phyloP scores from a whole-genome alignment of 371 early-diverging fungal species.

The Parasitella parasitica region DNA sequence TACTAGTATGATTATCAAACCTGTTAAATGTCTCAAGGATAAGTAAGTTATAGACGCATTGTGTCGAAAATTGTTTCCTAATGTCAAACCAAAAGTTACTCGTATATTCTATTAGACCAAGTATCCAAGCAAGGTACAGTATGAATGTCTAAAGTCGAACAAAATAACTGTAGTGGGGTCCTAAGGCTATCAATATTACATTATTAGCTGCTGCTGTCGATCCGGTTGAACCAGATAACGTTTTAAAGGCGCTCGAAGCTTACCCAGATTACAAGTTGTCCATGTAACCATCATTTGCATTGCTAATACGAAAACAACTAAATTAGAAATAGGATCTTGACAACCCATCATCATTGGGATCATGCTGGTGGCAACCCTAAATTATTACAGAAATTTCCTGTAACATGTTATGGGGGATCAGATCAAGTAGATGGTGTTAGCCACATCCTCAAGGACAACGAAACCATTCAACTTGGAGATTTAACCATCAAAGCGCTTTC shows the following conservation, averaged over 20 bases:
- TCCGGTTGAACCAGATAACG: constrained; percentile 58
- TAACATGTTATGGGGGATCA: constrained; percentile 51
- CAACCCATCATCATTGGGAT: constrained; percentile 82
- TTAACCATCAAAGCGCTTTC: constrained; percentile 49
- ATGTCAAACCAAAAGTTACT: constrained; percentile 50
- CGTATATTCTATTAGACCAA: constrained; percentile 75
- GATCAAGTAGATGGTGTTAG: constrained; percentile 57
- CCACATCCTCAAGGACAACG: constrained; percentile 59
- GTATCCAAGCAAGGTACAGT: constrained; percentile 51
- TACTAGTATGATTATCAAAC: constrained; percentile 28
- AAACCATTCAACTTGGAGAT: constrained; percentile 65
- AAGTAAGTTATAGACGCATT: constrained; percentile 13
- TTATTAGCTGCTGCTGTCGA: constrained; percentile 55
- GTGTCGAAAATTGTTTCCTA: no score
- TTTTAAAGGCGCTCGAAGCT: constrained; percentile 33
- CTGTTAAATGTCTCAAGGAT: constrained; percentile 36
- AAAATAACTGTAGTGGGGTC: no score
- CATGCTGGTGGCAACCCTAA: constrained; percentile 78
- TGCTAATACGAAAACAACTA: not conserved
- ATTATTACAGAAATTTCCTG: constrained; percentile 30
- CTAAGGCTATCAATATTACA: no score
- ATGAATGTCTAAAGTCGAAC: no score
- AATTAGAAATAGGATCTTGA: constrained; percentile 61
- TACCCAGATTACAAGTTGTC: constrained; percentile 50
- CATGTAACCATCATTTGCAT: constrained; percentile 16